Base-by-base conservation (phyloP, 2,329 filamentous ascomycete genomes). In the Calonectria hawksworthii region DNA sequence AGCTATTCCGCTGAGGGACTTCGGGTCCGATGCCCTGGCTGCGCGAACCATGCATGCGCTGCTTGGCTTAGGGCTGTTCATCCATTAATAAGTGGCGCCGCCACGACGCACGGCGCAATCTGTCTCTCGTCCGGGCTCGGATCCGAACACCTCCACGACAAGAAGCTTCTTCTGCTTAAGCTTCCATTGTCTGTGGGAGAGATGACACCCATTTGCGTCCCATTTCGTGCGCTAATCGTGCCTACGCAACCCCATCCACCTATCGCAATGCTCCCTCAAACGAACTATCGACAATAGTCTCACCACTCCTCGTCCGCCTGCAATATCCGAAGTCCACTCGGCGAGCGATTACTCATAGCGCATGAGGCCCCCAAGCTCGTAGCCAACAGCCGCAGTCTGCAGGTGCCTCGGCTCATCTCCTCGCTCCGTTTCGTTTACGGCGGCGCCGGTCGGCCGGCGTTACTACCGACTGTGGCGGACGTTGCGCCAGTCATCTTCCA, bases 121-220 rank as follows among this genome's bases (percentile, higher is more conserved):
- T 30, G 21, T 67, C 26, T 72, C 30, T 73, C 66, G 71, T 69
- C 71, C 71, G 66, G 26, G 5, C 61, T 73, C 71, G 71, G 71
- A 51, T 73, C 71, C 71, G 71, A 73, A 41, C 16, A 1, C 7
- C 30, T 36, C 14, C 28, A n/a, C 32, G 32, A 8, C 30, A 34
- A 32, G 34, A 63, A 63, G 34, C 36, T 63, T 51, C 52, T 63
- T 14, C 18, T 50, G 34, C 61, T 51, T 61, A 52, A 63, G 21
- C 64, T 68, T 51, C 44, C 26, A 41, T 38, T 32, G 13, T 23
- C 41, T 2, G n/a, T 44, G 18, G 1, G 41, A 51, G 59, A 30
- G 18, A 18, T 47, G 23, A 10, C n/a, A 34, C 14, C 11, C 41
- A 9, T 30, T 18, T 14, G 9, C n/a, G 14, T 28, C 32, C 32